Base-by-base conservation (phyloP, 2,329 filamentous ascomycete species). In the Colletotrichum gigasporum region DNA sequence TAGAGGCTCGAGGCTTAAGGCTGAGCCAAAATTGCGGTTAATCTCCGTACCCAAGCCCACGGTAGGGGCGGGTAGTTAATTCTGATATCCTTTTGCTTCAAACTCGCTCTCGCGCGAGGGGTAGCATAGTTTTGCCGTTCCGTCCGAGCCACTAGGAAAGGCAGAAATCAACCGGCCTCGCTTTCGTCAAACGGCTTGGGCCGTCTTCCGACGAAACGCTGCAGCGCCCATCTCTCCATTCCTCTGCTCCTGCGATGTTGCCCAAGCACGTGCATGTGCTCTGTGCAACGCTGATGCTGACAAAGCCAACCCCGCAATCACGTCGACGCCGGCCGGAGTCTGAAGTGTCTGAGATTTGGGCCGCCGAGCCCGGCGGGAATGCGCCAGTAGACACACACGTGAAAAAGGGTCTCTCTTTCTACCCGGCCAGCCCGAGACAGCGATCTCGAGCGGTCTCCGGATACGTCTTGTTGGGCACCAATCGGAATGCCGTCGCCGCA, bases 161-260 rank as follows among this genome's bases (percentile, higher is more conserved):
- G 35, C 26, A 44, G n/a, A 8, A 2, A 12, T 18, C 37, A 32
- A n/a, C 51, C 26, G 22, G 11, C 48, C 8, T 41, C 22, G 51
- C n/a, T 26, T 52, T 41, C 24, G 41, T 48, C 58, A 47, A 54
- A 35, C 50, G 20, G 58, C 52, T 30, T n/a, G 48, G 34, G 39
- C 32, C 51, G 9, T 22, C 18, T 28, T 52, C 30, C 50, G 53
- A 58, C 28, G 59, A 51, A 51, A 48, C 22, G 44, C 44, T 51
- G 41, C 41, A 56, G 24, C 12, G 28, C 44, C 8, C 12, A 24
- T 35, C n/a, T 12, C 12, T 26, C 16, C 22, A 5, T 5, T 16
- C 6, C 16, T 12, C 32, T 24, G n/a, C 12, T n/a, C 28, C 47
- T 51, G 7, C n/a, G 24, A 0, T 42, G 20, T 9, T 7, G 6